These are phyloP conservation scores for Circinella umbellata DNA, from an alignment of 371 early-diverging fungal species.

Conservation along the genomic window DNA sequence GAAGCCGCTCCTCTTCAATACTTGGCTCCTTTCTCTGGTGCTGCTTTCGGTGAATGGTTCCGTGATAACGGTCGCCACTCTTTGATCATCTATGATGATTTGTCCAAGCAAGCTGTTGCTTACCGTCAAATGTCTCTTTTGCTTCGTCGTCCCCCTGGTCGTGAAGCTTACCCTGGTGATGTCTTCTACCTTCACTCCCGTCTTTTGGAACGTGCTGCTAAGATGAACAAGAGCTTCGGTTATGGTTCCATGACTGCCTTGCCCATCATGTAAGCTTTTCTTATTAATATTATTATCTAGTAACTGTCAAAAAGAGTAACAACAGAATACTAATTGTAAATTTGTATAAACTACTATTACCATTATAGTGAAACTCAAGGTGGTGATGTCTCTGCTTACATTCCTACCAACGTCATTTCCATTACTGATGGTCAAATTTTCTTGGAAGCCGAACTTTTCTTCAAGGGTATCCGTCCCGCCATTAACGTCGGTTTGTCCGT, in stretches of 20 bases:
- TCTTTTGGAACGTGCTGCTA: slow-evolving; percentile 95
- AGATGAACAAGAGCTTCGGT: slow-evolving; percentile 92
- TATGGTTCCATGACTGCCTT: slow-evolving; percentile 94
- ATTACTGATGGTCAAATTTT: slow-evolving; percentile 92
- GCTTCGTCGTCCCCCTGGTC: slow-evolving; percentile 96
- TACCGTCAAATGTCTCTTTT: slow-evolving; percentile 97
- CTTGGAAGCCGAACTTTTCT: slow-evolving; percentile 97
- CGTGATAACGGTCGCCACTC: slow-evolving; percentile 95
- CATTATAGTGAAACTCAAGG: slow-evolving; percentile 92
- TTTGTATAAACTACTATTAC: no score
- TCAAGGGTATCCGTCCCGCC: slow-evolving; percentile 97
- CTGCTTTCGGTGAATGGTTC: slow-evolving; percentile 93
- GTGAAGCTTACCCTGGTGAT: slow-evolving; percentile 98
- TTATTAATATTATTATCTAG: not conserved
- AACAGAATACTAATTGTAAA: no score
- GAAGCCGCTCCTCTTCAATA: slow-evolving; percentile 95
- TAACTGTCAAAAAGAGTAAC: not conserved
- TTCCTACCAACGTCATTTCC: slow-evolving; percentile 98
- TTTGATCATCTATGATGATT: slow-evolving; percentile 95
- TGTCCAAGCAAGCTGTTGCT: slow-evolving; percentile 97
- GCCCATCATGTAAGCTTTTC: slow-evolving; percentile 72
- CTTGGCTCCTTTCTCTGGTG: slow-evolving; percentile 96
- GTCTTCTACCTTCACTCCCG: slow-evolving; percentile 97
- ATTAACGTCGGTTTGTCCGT: slow-evolving; percentile 99
- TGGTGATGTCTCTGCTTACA: slow-evolving; percentile 98